A percentile compares a stretch with the other conserved stretches of the same genome.
Conservation (phyloP, 75 land plant genomes). For the Cupressus sempervirens region DNA sequence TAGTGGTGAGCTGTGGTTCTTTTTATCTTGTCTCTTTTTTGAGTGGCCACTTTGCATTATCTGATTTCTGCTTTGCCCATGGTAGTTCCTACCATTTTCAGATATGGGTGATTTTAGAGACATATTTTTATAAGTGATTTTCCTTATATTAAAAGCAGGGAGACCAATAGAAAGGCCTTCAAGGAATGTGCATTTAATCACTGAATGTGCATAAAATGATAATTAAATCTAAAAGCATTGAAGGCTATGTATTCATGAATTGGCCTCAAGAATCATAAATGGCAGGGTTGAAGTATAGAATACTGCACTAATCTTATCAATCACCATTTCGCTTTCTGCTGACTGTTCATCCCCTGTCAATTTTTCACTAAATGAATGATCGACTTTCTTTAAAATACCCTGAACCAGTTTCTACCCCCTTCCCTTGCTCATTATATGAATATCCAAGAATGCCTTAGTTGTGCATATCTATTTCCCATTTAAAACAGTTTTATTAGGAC, state of each 20-base stretch:
- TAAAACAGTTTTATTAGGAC: background rate
- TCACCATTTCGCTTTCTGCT: background rate
- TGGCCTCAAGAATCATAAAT: background rate
- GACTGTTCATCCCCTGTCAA: background rate
- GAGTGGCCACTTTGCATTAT: no score
- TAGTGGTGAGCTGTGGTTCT: no score
- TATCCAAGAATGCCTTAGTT: background rate
- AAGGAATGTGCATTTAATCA: background rate
- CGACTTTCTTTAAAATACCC: background rate
- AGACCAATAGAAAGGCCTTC: background rate
- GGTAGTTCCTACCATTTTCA: no score
- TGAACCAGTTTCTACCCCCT: background rate
- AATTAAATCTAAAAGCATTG: background rate
- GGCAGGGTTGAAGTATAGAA: background rate
- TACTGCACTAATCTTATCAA: background rate
- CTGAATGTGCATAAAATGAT: background rate
- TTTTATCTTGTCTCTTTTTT: no score
- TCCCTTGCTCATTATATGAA: background rate
- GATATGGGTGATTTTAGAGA: no score
- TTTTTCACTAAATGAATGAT: background rate
- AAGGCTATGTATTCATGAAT: background rate
- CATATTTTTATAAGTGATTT: no score
- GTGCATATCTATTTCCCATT: background rate
- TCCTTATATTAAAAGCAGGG: no score
- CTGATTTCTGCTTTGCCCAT: no score